phyloP scores from a whole-genome alignment of 495 filamentous ascomycete species.

The Podospora sp. region DNA sequence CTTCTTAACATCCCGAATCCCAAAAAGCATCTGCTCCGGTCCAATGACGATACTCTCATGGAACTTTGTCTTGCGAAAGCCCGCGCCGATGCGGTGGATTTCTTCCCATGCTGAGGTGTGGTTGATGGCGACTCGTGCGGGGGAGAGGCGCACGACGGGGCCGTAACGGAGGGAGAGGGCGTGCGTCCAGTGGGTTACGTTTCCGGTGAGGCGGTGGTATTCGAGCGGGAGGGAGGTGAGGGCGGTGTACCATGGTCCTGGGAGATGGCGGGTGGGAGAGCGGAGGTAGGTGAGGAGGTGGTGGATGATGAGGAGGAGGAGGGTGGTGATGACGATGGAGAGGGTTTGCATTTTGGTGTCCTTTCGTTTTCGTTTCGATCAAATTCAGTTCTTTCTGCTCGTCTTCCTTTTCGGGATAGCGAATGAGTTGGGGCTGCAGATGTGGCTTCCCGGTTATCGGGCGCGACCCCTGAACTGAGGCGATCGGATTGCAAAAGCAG shows the following conservation, averaged over 20 bases:
- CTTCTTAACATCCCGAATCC: conserved; percentile 14
- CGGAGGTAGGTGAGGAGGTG: conserved; percentile 53
- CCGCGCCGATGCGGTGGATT: conserved; percentile 44
- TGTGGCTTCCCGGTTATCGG: too few relatives aligned
- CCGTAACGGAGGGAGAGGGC: conserved; percentile 53
- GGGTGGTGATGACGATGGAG: background rate
- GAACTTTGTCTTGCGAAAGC: conserved; percentile 22
- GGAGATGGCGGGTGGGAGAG: conserved; percentile 53
- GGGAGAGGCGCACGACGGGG: conserved; percentile 56
- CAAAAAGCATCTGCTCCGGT: conserved; percentile 21
- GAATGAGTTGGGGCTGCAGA: too few relatives aligned
- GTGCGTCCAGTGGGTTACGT: conserved; percentile 18
- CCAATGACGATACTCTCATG: conserved; percentile 23
- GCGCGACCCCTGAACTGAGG: too few relatives aligned
- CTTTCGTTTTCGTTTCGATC: background rate
- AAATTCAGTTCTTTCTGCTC: background rate
- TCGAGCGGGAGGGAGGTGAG: conserved; percentile 42
- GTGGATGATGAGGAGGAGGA: conserved; percentile 49
- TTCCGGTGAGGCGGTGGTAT: conserved; percentile 22
- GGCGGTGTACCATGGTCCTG: conserved; percentile 51
- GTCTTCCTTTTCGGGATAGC: too few relatives aligned
- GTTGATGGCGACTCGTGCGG: conserved; percentile 56
- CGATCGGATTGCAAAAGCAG: too few relatives aligned
- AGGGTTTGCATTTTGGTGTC: background rate
- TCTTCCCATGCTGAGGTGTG: conserved; percentile 56